These are phyloP conservation scores for Trichosporon coremiiforme DNA, from an alignment of 1,284 basidiomycete species.

Conservation along the genomic window DNA sequence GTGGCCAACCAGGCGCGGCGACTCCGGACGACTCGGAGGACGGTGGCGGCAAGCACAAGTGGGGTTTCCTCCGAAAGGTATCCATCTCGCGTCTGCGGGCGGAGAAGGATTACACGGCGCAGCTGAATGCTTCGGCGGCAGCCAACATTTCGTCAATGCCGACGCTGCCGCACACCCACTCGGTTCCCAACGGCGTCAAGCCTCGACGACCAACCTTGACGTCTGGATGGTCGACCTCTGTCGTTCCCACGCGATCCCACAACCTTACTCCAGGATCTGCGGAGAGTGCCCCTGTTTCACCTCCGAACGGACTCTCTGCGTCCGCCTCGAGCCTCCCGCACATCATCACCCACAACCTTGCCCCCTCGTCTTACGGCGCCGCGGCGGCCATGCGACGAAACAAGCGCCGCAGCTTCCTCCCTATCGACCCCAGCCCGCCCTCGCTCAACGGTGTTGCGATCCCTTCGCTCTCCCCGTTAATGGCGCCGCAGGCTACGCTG, in stretches of 20 bases:
- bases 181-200: conserved; percentile 37
- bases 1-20: not conserved
- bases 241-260: conserved; percentile 22
- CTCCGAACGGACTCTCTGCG: conserved; percentile 5
- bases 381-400: not conserved
- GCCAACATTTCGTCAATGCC: conserved; percentile 45
- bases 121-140: conserved; percentile 42
- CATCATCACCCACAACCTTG: not conserved
- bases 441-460: conserved; percentile 56
- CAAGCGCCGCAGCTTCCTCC: conserved; percentile 81
- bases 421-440: conserved; percentile 64
- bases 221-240: conserved; percentile 25
- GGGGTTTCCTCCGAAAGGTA: conserved; percentile 96
- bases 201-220: conserved; percentile 26
- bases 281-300: conserved; percentile 16
- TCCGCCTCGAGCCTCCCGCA: conserved; percentile 1
- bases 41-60: conserved; percentile 58
- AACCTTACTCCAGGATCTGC: conserved; percentile 7
- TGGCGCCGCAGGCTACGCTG: conserved; percentile 45
- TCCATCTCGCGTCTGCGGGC: conserved; percentile 67
- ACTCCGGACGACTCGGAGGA: conserved; percentile 24
- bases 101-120: conserved; percentile 34
- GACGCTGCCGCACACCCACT: conserved; percentile 41
- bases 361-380: not conserved
- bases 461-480: conserved; percentile 67